phyloP scores from a whole-genome alignment of 805 yeast genomes.

The Kazachstania martiniae region DNA sequence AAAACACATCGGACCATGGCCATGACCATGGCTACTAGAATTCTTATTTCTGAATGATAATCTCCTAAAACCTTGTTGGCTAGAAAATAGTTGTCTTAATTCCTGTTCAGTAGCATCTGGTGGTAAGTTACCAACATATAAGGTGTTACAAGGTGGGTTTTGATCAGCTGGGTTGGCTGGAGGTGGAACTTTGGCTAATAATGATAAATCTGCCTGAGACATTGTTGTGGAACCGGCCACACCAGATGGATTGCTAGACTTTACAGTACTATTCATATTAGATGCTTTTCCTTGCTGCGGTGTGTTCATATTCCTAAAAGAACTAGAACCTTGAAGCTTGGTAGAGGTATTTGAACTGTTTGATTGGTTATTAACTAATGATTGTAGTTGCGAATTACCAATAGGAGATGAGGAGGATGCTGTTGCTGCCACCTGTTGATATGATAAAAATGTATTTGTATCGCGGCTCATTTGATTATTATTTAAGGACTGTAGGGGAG shows the following conservation, averaged over 20 bases:
- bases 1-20: conserved; percentile 98
- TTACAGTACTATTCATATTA: too few species aligned
- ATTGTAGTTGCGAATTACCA: neutral
- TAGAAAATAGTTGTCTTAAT: conserved; percentile 72
- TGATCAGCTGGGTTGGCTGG: conserved; percentile 98
- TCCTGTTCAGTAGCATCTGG: conserved; percentile 95
- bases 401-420: too few species aligned
- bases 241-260: conserved; percentile 3
- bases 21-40: conserved; percentile 29
- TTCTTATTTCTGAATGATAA: conserved; percentile 79
- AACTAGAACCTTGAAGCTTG: neutral
- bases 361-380: neutral
- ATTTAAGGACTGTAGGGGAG: too few species aligned
- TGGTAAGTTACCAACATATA: conserved; percentile 94
- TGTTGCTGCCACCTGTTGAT: too few species aligned
- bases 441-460: too few species aligned
- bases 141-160: conserved; percentile 95
- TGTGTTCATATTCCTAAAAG: neutral
- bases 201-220: conserved; percentile 50
- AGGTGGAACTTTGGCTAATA: conserved; percentile 72
- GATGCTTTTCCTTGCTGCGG: too few species aligned
- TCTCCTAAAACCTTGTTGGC: conserved; percentile 87
- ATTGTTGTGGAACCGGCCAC: conserved; percentile 12
- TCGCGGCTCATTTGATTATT: neutral
- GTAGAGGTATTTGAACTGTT: neutral